Percentiles rank a stretch among this genome's conserved stretches.
phyloP scores from a whole-genome alignment of 805 yeast genomes.

The Komagataella populi region DNA sequence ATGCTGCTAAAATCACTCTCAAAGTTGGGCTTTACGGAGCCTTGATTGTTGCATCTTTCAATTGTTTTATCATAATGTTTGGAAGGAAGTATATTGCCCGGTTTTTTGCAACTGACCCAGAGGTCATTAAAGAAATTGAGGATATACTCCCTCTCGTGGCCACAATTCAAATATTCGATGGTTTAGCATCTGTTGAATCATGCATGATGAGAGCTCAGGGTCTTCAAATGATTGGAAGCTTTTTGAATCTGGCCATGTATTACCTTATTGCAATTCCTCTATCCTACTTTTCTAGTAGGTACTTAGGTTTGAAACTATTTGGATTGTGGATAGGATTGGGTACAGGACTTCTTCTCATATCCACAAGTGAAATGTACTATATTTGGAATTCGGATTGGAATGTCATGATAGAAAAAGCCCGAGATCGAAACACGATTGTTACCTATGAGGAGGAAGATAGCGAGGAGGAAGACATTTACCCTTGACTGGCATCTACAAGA shows the following conservation, averaged over 20 bases:
- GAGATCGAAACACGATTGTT: constrained; percentile 10
- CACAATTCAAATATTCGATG: constrained; percentile 53
- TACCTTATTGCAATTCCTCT: constrained; percentile 35
- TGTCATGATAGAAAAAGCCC: constrained; percentile 21
- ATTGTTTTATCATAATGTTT: constrained; percentile 30
- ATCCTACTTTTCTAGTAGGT: constrained; percentile 29
- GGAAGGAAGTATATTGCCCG: constrained; percentile 36
- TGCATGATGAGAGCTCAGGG: constrained; percentile 72
- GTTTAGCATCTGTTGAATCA: constrained; percentile 56
- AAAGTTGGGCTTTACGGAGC: constrained; percentile 24
- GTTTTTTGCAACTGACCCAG: constrained; percentile 49
- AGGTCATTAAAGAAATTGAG: constrained; percentile 38
- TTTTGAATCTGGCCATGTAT: constrained; percentile 42
- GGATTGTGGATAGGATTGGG: constrained; percentile 75
- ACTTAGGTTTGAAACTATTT: constrained; percentile 23
- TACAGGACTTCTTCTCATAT: constrained; percentile 44
- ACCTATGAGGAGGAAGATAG: not conserved
- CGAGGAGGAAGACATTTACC: not conserved
- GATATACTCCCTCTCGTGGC: constrained; percentile 52
- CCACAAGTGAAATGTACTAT: constrained; percentile 29
- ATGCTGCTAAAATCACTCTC: constrained; percentile 25
- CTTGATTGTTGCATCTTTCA: constrained; percentile 18
- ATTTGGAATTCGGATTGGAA: constrained; percentile 42
- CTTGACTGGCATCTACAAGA: not conserved
- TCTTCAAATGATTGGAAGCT: constrained; percentile 58